Percentiles rank a stretch among this genome's conserved stretches.
These are phyloP conservation scores for Tylopilus sp. DNA, from an alignment of 1,284 basidiomycete genomes.

Conservation along the genomic window DNA sequence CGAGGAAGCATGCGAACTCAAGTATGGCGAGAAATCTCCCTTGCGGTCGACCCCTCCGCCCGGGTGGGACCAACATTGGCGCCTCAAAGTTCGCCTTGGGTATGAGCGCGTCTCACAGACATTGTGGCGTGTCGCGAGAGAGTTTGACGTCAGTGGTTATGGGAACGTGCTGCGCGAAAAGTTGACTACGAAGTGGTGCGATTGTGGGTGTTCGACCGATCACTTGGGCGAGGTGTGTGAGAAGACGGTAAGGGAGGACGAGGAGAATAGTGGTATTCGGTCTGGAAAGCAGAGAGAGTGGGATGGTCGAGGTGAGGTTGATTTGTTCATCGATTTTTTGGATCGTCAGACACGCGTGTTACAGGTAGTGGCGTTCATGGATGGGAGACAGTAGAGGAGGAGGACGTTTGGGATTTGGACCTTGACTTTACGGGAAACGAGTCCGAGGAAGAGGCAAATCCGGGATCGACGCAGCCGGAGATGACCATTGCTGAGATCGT, in stretches of 20 bases:
- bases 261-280: slow-evolving; percentile 50
- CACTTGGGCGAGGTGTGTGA: slow-evolving; percentile 71
- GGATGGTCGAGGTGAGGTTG: slow-evolving; percentile 54
- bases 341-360: neutral
- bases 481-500: slow-evolving; percentile 67
- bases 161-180: slow-evolving; percentile 66
- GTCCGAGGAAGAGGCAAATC: slow-evolving; percentile 45
- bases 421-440: slow-evolving; percentile 56
- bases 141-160: slow-evolving; percentile 68
- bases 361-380: slow-evolving; percentile 56
- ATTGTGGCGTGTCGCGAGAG: slow-evolving; percentile 61
- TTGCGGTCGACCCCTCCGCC: slow-evolving; percentile 32
- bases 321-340: neutral
- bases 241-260: slow-evolving; percentile 62
- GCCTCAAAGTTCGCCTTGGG: slow-evolving; percentile 50
- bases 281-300: slow-evolving; percentile 65
- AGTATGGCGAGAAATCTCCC: slow-evolving; percentile 39
- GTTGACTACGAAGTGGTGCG: slow-evolving; percentile 67
- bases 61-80: slow-evolving; percentile 55
- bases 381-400: slow-evolving; percentile 67
- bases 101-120: slow-evolving; percentile 60
- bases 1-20: slow-evolving; percentile 56
- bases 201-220: slow-evolving; percentile 72
- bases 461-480: slow-evolving; percentile 38
- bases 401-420: slow-evolving; percentile 68